These are phyloP conservation scores for Boletus coccyginus DNA, from an alignment of 768 basidiomycete genomes.

Conservation along the genomic window DNA sequence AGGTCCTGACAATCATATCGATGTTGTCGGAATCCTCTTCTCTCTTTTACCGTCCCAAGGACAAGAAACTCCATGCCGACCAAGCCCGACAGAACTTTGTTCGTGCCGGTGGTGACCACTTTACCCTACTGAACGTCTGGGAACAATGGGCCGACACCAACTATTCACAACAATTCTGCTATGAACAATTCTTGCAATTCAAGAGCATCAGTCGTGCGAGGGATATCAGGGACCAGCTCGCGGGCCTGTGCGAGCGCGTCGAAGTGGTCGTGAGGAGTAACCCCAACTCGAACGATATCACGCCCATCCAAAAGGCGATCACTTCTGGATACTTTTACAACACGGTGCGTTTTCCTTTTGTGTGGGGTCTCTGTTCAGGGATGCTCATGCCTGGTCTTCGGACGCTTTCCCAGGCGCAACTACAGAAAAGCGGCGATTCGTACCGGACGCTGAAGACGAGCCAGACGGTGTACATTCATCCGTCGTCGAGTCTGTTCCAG, in stretches of 20 bases:
- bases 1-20: constrained; percentile 95
- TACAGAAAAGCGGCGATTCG: constrained; percentile 95
- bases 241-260: constrained; percentile 93
- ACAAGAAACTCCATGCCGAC: constrained; percentile 96
- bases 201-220: constrained; percentile 93
- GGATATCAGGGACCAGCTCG: constrained; percentile 95
- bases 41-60: constrained; percentile 95
- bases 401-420: constrained; percentile 56
- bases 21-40: constrained; percentile 97
- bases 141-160: constrained; percentile 99
- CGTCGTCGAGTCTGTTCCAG: constrained; percentile 93
- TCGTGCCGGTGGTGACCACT: constrained; percentile 94
- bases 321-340: constrained; percentile 97
- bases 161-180: constrained; percentile 95
- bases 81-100: constrained; percentile 98
- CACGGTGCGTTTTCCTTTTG: constrained; percentile 52
- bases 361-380: not conserved
- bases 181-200: constrained; percentile 93
- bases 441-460: constrained; percentile 96
- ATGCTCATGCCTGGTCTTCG: not conserved
- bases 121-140: constrained; percentile 96
- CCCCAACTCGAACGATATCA: constrained; percentile 90
- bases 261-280: constrained; percentile 87
- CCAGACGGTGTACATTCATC: constrained; percentile 96
- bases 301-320: constrained; percentile 91